Conservation (phyloP, 495 filamentous ascomycete species). For the Xylaria acuta region DNA sequence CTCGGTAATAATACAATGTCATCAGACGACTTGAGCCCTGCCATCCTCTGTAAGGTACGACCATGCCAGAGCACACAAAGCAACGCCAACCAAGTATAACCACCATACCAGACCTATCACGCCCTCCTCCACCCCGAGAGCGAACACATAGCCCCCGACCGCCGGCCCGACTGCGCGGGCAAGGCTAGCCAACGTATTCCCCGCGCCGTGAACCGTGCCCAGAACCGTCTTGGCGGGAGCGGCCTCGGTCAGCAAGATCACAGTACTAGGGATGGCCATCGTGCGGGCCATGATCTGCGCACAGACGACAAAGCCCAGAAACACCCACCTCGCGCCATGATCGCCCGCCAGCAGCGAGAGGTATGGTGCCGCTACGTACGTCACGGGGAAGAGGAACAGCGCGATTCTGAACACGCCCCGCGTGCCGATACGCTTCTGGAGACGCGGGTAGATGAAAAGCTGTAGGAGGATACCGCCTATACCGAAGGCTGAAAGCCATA, state of each 20-base stretch:
- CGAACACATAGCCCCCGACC: conserved; percentile 68
- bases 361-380: conserved; percentile 72
- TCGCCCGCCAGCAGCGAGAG: conserved; percentile 63
- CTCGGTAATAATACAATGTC: background rate
- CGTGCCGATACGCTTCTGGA: conserved; percentile 67
- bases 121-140: conserved; percentile 67
- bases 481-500: conserved; percentile 73
- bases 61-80: conserved; percentile 38
- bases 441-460: conserved; percentile 70
- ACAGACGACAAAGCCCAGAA: conserved; percentile 67
- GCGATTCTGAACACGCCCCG: conserved; percentile 64
- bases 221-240: conserved; percentile 67
- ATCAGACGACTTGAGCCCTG: background rate
- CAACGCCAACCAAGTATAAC: conserved; percentile 52
- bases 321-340: conserved; percentile 44
- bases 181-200: conserved; percentile 65
- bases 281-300: conserved; percentile 75
- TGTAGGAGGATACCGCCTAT: conserved; percentile 72
- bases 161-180: conserved; percentile 71
- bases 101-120: conserved; percentile 76
- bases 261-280: conserved; percentile 70
- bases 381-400: conserved; percentile 67
- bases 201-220: conserved; percentile 73
- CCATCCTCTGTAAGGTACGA: conserved; percentile 34
- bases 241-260: conserved; percentile 74